Percentiles rank a stretch among this genome's conserved stretches.
Conservation (phyloP, 768 basidiomycete species). For the Exsudoporus frostii region DNA sequence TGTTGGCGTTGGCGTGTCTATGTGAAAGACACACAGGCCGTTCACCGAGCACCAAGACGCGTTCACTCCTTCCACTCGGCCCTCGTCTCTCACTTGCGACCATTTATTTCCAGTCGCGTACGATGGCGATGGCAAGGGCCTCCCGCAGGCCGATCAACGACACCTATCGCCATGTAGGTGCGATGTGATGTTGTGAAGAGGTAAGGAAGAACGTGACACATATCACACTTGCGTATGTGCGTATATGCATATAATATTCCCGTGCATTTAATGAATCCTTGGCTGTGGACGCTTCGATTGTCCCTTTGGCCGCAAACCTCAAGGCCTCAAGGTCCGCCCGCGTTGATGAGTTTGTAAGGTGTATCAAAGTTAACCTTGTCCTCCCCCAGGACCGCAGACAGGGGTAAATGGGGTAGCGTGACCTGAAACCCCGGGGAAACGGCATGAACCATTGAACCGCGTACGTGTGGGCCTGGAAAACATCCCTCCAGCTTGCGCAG, state of each 20-base stretch:
- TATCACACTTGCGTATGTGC: neutral
- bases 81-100: neutral
- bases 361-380: conserved; percentile 15
- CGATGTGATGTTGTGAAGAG: neutral
- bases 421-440: neutral
- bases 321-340: conserved; percentile 16
- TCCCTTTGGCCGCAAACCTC: neutral
- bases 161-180: neutral
- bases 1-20: neutral
- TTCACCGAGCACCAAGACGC: neutral
- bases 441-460: neutral
- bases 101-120: neutral
- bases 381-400: neutral
- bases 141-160: too few species aligned
- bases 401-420: neutral
- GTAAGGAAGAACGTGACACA: neutral
- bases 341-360: neutral
- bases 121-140: too few species aligned
- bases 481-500: neutral
- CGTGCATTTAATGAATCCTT: neutral
- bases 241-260: neutral
- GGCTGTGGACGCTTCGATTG: neutral
- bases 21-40: neutral
- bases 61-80: neutral
- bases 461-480: neutral